These are phyloP conservation scores for Aspergillus steynii DNA, from an alignment of 495 filamentous ascomycete genomes.

Conservation along the genomic window DNA sequence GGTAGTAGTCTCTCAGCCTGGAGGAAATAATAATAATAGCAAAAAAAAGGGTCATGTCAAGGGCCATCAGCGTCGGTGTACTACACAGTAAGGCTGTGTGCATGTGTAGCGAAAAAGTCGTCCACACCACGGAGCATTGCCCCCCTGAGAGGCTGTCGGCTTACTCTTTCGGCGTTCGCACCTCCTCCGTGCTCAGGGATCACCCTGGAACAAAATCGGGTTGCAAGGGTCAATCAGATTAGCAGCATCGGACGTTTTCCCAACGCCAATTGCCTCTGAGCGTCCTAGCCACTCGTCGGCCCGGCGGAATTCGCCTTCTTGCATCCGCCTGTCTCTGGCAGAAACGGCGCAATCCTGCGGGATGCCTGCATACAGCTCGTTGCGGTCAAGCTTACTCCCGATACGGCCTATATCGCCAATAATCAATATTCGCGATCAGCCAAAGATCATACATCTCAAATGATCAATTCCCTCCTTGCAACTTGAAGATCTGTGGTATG, in stretches of 20 bases:
- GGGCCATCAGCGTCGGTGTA: too few species aligned
- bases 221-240: not conserved
- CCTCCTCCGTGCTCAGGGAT: not conserved
- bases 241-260: not conserved
- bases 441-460: too few species aligned
- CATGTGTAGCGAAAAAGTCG: too few species aligned
- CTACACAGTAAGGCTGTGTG: too few species aligned
- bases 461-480: not conserved
- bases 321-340: slow-evolving; percentile 19
- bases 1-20: too few species aligned
- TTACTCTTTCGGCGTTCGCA: not conserved
- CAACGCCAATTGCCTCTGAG: not conserved
- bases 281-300: slow-evolving; percentile 15
- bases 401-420: not conserved
- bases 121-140: too few species aligned
- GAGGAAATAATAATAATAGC: too few species aligned
- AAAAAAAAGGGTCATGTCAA: too few species aligned
- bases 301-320: slow-evolving; percentile 22
- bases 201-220: too few species aligned
- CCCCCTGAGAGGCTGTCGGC: not conserved
- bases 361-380: slow-evolving; percentile 1
- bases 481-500: not conserved
- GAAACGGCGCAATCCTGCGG: slow-evolving; percentile 9
- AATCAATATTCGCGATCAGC: not conserved
- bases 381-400: not conserved